Evolutionary conservation across 2,329 filamentous ascomycete species (phyloP).

Genomic region (Xylariaceae sp.): DNA sequence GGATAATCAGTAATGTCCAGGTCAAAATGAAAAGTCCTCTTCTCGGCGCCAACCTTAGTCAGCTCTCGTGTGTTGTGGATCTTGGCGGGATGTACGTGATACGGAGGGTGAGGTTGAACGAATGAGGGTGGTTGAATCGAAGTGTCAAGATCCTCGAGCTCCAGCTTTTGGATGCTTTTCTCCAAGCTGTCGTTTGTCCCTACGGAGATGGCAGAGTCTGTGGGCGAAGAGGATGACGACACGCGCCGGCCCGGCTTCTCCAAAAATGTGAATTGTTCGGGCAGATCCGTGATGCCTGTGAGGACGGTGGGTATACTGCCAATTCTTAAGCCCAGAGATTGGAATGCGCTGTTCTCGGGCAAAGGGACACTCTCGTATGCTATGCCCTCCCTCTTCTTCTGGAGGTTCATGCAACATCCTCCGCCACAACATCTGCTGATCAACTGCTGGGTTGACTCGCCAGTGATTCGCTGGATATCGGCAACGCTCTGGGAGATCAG

Average conservation of each 20-base stretch:
- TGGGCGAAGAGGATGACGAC: slow-evolving; percentile 38
- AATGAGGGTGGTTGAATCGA: slow-evolving; percentile 75
- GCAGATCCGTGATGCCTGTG: slow-evolving; percentile 67
- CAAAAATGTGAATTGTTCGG: slow-evolving; percentile 71
- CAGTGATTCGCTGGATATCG: slow-evolving; percentile 61
- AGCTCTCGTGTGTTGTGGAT: slow-evolving; percentile 81
- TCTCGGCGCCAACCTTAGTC: slow-evolving; percentile 84
- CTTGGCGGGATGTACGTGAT: slow-evolving; percentile 85
- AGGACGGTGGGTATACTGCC: slow-evolving; percentile 70
- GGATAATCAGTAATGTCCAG: slow-evolving; percentile 95
- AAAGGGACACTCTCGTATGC: slow-evolving; percentile 51
- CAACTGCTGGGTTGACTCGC: slow-evolving; percentile 58
- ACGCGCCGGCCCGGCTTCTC: slow-evolving; percentile 47
- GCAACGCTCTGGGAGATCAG: slow-evolving; percentile 61
- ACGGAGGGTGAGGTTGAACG: slow-evolving; percentile 91
- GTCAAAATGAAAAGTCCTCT: slow-evolving; percentile 96
- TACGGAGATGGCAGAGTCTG: slow-evolving; percentile 48
- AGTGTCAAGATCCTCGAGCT: slow-evolving; percentile 49
- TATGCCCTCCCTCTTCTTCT: slow-evolving; percentile 40
- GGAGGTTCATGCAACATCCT: slow-evolving; percentile 56
- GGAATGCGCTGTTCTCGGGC: slow-evolving; percentile 83
- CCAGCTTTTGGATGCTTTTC: slow-evolving; percentile 25
- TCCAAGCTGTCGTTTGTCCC: slow-evolving; percentile 35
- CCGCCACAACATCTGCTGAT: slow-evolving; percentile 62
- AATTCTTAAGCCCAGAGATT: slow-evolving; percentile 72